phyloP scores from a whole-genome alignment of 352 stramenopile genomes.

The Phytopythium montanum region DNA sequence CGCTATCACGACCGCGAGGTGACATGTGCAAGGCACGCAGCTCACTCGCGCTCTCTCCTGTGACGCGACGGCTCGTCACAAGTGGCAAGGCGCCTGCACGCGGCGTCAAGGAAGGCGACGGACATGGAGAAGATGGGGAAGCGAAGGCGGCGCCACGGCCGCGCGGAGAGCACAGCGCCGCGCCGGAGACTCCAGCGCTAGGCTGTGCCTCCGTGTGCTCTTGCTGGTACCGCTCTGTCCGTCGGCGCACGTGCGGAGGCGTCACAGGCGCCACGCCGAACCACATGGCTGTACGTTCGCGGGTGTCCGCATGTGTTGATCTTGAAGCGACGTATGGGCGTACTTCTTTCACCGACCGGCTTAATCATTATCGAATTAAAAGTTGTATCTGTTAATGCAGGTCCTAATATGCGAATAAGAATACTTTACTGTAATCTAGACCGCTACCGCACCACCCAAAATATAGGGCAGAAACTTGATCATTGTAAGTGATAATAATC shows the following conservation, averaged over 20 bases:
- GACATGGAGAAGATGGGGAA: neutral
- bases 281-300: slow-evolving; percentile 35
- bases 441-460: neutral
- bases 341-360: too few relatives aligned
- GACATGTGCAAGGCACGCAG: neutral
- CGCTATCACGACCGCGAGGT: neutral
- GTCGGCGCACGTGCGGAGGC: slow-evolving; percentile 29
- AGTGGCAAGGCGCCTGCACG: neutral
- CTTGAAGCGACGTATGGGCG: too few relatives aligned
- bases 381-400: too few relatives aligned
- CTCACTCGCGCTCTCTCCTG: neutral
- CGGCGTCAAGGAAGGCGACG: neutral
- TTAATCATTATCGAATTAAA: too few relatives aligned
- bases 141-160: neutral
- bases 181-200: neutral
- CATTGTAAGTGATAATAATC: neutral
- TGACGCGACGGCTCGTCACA: neutral
- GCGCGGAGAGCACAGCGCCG: neutral
- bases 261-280: slow-evolving; percentile 63
- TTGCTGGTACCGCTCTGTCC: slow-evolving; percentile 13
- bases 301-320: too few relatives aligned
- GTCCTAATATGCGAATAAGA: too few relatives aligned
- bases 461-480: neutral
- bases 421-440: too few relatives aligned
- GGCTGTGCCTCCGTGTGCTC: slow-evolving; percentile 5